phyloP scores from a whole-genome alignment of 441 rosid genomes.

The Brassica balearica region DNA sequence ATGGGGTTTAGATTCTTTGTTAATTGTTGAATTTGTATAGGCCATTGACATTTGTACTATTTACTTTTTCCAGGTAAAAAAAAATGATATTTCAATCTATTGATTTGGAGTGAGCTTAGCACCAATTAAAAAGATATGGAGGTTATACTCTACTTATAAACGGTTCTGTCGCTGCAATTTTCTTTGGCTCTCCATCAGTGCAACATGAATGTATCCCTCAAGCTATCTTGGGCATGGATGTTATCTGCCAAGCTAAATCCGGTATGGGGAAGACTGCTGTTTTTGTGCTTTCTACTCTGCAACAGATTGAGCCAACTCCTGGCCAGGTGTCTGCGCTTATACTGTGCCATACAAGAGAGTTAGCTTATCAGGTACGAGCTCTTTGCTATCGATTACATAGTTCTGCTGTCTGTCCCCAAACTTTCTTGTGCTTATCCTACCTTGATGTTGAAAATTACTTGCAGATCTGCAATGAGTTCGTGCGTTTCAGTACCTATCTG shows the following conservation, averaged over 20 bases:
- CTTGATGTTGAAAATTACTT: slow-evolving; percentile 15
- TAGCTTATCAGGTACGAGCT: slow-evolving; percentile 84
- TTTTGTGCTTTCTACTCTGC: slow-evolving; percentile 87
- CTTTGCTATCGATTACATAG: background rate
- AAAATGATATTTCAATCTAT: slow-evolving; percentile 58
- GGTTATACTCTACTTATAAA: slow-evolving; percentile 75
- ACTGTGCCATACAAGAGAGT: slow-evolving; percentile 94
- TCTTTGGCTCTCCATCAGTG: slow-evolving; percentile 88
- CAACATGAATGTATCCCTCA: slow-evolving; percentile 99
- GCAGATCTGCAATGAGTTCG: slow-evolving; percentile 96
- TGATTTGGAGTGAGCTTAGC: slow-evolving; percentile 71
- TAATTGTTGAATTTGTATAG: too few relatives aligned
- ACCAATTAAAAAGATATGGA: slow-evolving; percentile 69
- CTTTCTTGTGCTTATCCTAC: background rate
- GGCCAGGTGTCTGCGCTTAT: slow-evolving; percentile 98
- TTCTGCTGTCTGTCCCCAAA: background rate
- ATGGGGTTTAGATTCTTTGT: too few relatives aligned
- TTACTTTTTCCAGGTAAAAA: slow-evolving; percentile 58
- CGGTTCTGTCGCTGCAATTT: slow-evolving; percentile 79
- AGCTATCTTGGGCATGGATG: slow-evolving; percentile 98
- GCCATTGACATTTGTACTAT: background rate
- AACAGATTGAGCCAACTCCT: slow-evolving; percentile 89
- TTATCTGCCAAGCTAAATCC: slow-evolving; percentile 98
- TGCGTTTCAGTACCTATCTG: slow-evolving; percentile 92
- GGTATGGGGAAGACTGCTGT: slow-evolving; percentile 99